phyloP scores from a whole-genome alignment of 108 stramenopile species.

The Skeletonema tropicum region DNA sequence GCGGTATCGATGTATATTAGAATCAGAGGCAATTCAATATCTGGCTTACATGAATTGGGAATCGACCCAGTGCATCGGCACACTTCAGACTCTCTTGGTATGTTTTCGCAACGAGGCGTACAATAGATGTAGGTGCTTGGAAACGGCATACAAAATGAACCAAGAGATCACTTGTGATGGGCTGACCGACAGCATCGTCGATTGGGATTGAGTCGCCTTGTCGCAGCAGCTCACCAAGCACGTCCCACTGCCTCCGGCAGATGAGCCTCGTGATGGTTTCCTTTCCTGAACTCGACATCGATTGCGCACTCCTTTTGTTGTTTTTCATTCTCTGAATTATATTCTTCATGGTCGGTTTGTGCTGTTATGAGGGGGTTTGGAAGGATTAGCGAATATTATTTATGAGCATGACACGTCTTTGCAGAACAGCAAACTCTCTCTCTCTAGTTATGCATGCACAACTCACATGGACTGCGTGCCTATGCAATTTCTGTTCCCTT shows the following conservation, averaged over 20 bases:
- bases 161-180: not conserved
- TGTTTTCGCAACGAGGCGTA: not conserved
- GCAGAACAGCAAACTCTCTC: too few species aligned
- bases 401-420: too few species aligned
- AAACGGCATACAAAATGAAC: conserved; percentile 1
- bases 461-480: too few species aligned
- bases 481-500: too few species aligned
- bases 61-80: not conserved
- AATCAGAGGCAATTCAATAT: too few species aligned
- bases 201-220: not conserved
- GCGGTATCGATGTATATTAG: too few species aligned
- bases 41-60: not conserved
- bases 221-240: not conserved
- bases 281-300: not conserved
- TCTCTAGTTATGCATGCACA: too few species aligned
- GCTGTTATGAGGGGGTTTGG: too few species aligned
- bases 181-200: not conserved
- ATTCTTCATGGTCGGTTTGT: too few species aligned
- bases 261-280: not conserved
- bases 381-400: too few species aligned
- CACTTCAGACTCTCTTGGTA: not conserved
- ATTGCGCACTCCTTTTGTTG: not conserved
- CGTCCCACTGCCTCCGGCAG: not conserved
- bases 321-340: not conserved
- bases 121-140: not conserved